Evolutionary conservation across 1,284 basidiomycete species (phyloP).

Genomic region (Sanghuangporus sanghuang): DNA sequence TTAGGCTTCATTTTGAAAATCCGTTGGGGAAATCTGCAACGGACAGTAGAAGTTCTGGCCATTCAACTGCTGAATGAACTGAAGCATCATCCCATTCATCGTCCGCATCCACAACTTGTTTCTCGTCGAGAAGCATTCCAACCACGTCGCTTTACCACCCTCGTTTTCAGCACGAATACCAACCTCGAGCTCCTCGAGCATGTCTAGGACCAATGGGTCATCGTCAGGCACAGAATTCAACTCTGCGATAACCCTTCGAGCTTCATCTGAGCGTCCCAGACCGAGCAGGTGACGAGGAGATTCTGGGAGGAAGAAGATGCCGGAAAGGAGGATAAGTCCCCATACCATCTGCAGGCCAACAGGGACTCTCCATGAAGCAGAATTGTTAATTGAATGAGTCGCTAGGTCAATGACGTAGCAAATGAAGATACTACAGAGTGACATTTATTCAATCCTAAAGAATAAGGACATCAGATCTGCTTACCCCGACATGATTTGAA

Average conservation of each 20-base stretch:
- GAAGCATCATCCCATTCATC: slow-evolving; percentile 74
- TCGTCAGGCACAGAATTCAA: slow-evolving; percentile 61
- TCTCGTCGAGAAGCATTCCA: slow-evolving; percentile 69
- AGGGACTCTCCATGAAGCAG: slow-evolving; percentile 69
- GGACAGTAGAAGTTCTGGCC: slow-evolving; percentile 72
- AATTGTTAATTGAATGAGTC: slow-evolving; percentile 52
- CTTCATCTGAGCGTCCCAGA: slow-evolving; percentile 45
- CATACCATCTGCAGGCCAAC: slow-evolving; percentile 64
- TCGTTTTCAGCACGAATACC: slow-evolving; percentile 68
- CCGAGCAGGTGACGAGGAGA: slow-evolving; percentile 71
- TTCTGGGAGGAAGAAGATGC: slow-evolving; percentile 74
- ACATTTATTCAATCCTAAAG: too few species aligned
- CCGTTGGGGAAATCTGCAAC: neutral
- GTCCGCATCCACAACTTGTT: slow-evolving; percentile 71
- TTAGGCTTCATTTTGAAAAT: neutral
- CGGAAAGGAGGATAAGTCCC: slow-evolving; percentile 62
- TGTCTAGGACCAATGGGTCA: slow-evolving; percentile 57
- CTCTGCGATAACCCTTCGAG: slow-evolving; percentile 56
- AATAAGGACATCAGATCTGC: slow-evolving; percentile 12
- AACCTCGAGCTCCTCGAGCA: slow-evolving; percentile 63
- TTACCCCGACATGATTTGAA: slow-evolving; percentile 71
- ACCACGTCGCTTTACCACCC: slow-evolving; percentile 74
- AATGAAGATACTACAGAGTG: slow-evolving; percentile 51
- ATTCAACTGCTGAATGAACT: slow-evolving; percentile 77
- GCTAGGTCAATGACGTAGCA: slow-evolving; percentile 71